Base-by-base conservation (phyloP, 1,284 basidiomycete species). In the Cryptococcus deneoformans region DNA sequence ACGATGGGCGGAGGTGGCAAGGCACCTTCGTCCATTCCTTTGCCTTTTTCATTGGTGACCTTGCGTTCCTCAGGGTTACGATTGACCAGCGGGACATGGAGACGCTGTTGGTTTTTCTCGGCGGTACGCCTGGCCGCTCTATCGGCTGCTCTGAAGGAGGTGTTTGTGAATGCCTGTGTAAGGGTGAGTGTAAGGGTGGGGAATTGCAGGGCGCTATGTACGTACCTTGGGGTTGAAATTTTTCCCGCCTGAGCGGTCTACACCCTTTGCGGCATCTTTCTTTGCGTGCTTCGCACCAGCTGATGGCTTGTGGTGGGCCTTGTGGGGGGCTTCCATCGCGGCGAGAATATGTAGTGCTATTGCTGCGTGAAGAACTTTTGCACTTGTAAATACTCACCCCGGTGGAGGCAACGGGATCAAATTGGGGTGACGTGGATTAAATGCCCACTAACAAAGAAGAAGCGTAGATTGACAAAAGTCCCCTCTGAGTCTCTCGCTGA, bases 81-180 rank as follows among this genome's bases (percentile, higher is more conserved):
- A 74, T 98, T 89, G 51, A 98, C 90, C 38, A 97, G 84, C 5
- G 96, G 96, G 2, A 99, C 96, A 78, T 99, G 96, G 1, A 98
- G 83, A 42, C 93, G 84, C 10, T 91, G 91, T 77, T 99, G 95
- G 72, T 97, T 92, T 58, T 87, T 86, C 72, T 99, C 96, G 37
- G 87, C 93, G 58, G 91, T 95, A 49, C 94, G 83, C 14, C 94
- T 83, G 11, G 91, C 92, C 72, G 94, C 89, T 50, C 86, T 83
- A 70, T 97, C 92, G 45, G 92, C 93, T 50, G 86, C 82, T 57
- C 90, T 84, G 66, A 90, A 92, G 37, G 93, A 96, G 77, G 85
- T 87, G 29, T 92, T 90, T 24, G 93, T 94, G 78, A 99, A 99
- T 2, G 96, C 84, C 81, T 82, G 56, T 8, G 20, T 0, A 43